Conservation (phyloP, 441 rosid genomes). For the Erodium chrysanthum region DNA sequence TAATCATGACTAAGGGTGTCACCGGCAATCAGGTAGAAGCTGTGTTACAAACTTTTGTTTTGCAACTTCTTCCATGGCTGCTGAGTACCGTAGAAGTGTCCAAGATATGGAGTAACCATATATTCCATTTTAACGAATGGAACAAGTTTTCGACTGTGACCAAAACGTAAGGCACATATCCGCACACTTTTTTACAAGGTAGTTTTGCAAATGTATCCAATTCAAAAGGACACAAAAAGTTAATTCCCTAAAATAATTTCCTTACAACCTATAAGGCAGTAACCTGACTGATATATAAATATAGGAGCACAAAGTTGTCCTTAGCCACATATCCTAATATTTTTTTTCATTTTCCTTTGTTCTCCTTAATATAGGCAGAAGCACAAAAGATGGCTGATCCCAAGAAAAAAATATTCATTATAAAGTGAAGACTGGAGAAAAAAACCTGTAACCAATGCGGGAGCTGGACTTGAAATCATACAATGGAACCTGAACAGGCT, state of each 20-base stretch:
- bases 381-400: slow-evolving; percentile 15
- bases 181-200: no score
- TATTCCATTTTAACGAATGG: no score
- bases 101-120: neutral
- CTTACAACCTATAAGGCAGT: slow-evolving; percentile 1
- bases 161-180: no score
- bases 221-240: no score
- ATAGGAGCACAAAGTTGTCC: neutral
- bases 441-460: slow-evolving; percentile 75
- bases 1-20: neutral
- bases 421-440: slow-evolving; percentile 7
- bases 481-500: slow-evolving; percentile 75
- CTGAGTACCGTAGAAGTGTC: neutral
- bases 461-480: slow-evolving; percentile 93
- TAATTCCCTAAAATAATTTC: slow-evolving; percentile 4
- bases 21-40: neutral
- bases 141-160: no score
- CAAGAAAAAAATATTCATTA: no score
- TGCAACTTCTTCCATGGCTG: neutral
- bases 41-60: neutral
- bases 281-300: slow-evolving; percentile 1
- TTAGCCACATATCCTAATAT: neutral
- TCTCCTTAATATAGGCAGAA: neutral
- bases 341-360: slow-evolving; percentile 8
- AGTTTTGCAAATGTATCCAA: no score